Evolutionary conservation across 192 early-diverging fungal genomes (phyloP), one percentile per base, ranked within the genome.

Genomic region (Dimargaris verticillata): DNA sequence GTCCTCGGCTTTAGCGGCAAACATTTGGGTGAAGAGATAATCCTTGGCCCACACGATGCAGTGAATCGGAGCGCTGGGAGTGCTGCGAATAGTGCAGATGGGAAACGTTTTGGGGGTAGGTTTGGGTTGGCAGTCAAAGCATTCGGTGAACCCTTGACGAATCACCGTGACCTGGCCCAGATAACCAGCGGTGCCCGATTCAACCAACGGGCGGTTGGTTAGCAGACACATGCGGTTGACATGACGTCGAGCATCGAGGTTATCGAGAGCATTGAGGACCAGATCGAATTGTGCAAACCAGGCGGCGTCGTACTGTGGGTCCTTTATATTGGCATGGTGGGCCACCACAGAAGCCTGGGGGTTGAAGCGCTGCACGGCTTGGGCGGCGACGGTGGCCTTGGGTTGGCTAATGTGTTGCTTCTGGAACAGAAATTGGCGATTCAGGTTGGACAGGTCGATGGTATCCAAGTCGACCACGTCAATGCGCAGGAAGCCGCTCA

Each of bases 21-120:
- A 79, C 0, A 78, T 60, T 70, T 78, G 85, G 64, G 74, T 82
- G 69, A 97, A 97, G 38, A 97, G 74, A 70, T 92, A 99, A 63
- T 82, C 88, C 70, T 99, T 99, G 63, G 95, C 89, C 96, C 96
- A 99, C 28, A 97, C 95, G 63, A 99, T 91, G 63, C 94, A 97
- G 67, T 99, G 96, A 48, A 99, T 92, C 17, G 96, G 89, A 28
- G 83, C 80, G 47, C 79, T 86, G 0, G 96, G 96, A 6, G 96
- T 99, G 33, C 86, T 89, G 43, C 96, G 81, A 64, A 99, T 97
- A 7, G 96, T 99, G 68, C 96, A 99, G 7, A 97, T 88, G 18
- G 96, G 88, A 60, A 87, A 96, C 0, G 94, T 92, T 61, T 82
- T 93, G 53, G 84, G 83, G 2, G 78, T 84, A 1, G 86, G 79